A percentile compares a stretch with the other conserved stretches of the same genome.
Evolutionary conservation across 352 stramenopile genomes (phyloP).

Genomic region (Pythium guiyangense): DNA sequence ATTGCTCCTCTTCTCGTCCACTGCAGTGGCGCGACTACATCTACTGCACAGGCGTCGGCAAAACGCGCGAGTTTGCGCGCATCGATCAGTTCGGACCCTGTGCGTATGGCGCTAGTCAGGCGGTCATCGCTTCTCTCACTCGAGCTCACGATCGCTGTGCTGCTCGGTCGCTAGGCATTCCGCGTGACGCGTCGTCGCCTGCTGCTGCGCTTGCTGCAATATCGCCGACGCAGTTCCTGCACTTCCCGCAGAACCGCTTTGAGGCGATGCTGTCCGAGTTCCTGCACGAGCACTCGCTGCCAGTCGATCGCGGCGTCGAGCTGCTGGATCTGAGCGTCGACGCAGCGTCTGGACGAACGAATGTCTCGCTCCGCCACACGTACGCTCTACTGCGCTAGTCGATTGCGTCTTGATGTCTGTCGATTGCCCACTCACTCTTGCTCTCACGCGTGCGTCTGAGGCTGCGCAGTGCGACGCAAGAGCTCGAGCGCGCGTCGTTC

Average conservation of each 20-base stretch:
- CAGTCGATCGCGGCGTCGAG: conserved; percentile 59
- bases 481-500: conserved; percentile 36
- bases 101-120: conserved; percentile 17
- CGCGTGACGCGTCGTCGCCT: conserved; percentile 17
- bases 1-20: not conserved
- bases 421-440: conserved; percentile 14
- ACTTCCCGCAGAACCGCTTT: conserved; percentile 85
- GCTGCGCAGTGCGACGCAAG: conserved; percentile 19
- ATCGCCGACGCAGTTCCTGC: conserved; percentile 77
- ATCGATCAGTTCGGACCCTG: conserved; percentile 77
- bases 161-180: conserved; percentile 31
- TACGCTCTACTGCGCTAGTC: conserved; percentile 22
- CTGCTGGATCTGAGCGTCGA: conserved; percentile 31
- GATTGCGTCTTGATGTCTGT: not conserved
- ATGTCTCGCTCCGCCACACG: conserved; percentile 41
- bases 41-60: conserved; percentile 73
- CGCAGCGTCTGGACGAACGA: conserved; percentile 8
- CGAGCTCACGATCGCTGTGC: not conserved
- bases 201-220: conserved; percentile 21
- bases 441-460: no score
- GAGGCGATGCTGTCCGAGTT: conserved; percentile 61
- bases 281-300: conserved; percentile 33
- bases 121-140: not conserved
- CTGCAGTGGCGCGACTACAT: conserved; percentile 81
- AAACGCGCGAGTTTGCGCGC: conserved; percentile 60